Base-by-base conservation (phyloP, 192 early-diverging fungal genomes). In the Entrophospora sp. region DNA sequence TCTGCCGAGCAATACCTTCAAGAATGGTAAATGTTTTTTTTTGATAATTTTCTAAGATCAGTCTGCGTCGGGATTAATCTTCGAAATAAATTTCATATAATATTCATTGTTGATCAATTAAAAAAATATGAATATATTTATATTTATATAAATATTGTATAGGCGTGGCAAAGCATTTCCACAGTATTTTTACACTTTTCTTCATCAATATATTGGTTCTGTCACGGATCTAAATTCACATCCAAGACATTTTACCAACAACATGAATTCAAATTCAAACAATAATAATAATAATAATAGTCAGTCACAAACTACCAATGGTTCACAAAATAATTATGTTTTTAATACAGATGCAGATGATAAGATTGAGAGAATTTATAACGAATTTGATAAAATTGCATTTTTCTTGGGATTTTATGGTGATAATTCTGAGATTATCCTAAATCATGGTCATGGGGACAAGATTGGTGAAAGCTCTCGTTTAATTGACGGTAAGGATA, bases 141-240 rank as follows among this genome's bases (percentile, higher is more conserved):
- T n/a, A n/a, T n/a, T n/a, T n/a, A n/a, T n/a, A n/a, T n/a, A n/a
- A n/a, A n/a, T n/a, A n/a, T n/a, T 37, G 0, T 67, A 7, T 64
- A 86, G 88, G 81, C 70, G 85, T 24, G 90, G 84, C 31, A 83
- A 70, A n/a, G 83, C 85, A 31, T 92, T 93, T 59, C 90, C 91
- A 22, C 73, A 83, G 25, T 81, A 79, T 62, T 93, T 91, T 73
- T 83, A 84, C 61, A 75, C 81, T 0, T 91, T 90, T 67, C 66
- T 94, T 25, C 86, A 92, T 43, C 74, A 79, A 35, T 91, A 89
- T 63, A 76, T 88, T 40, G 79, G 78, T 30, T 83, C 82, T 4
- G 69, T 87, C 0, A 86, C 81, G 1, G 85, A 86, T 34, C 72
- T 72, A 4, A 69, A 75, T 35, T 69, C 70, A 0, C 70, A 53